Evolutionary conservation across 768 basidiomycete genomes (phyloP).

Genomic region (Termitomyces sp.): DNA sequence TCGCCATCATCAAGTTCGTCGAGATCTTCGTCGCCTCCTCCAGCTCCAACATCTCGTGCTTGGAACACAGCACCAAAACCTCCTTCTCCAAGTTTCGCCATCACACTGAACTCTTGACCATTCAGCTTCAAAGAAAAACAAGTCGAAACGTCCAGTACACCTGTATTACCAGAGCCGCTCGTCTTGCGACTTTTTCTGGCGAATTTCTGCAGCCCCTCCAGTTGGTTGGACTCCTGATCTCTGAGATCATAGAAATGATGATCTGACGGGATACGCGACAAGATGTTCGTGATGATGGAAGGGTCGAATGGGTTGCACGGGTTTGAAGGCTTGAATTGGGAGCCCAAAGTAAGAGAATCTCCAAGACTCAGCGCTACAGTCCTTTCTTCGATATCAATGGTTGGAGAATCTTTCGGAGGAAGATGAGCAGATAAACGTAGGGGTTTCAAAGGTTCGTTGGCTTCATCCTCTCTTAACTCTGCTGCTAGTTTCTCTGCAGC

Average conservation of each 20-base stretch:
- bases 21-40: constrained; percentile 43
- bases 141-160: constrained; percentile 30
- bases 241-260: constrained; percentile 57
- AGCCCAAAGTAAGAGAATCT: constrained; percentile 56
- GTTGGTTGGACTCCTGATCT: constrained; percentile 45
- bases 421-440: constrained; percentile 22
- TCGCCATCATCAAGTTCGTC: constrained; percentile 51
- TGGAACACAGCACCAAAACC: constrained; percentile 96
- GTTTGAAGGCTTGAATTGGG: constrained; percentile 71
- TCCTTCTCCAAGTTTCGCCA: constrained; percentile 92
- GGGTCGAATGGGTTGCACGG: constrained; percentile 86
- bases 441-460: constrained; percentile 25
- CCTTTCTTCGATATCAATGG: constrained; percentile 44
- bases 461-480: constrained; percentile 35
- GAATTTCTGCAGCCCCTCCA: constrained; percentile 72
- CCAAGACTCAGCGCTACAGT: constrained; percentile 61
- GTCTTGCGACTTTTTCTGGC: constrained; percentile 46
- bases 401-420: constrained; percentile 19
- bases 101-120: constrained; percentile 61
- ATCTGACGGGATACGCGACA: constrained; percentile 61
- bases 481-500: constrained; percentile 50
- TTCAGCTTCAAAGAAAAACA: constrained; percentile 56
- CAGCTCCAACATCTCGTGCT: constrained; percentile 53
- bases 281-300: constrained; percentile 53
- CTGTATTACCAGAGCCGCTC: constrained; percentile 29